Base-by-base conservation (phyloP, 2,329 filamentous ascomycete species). In the Hymenoscyphus fraxineus region DNA sequence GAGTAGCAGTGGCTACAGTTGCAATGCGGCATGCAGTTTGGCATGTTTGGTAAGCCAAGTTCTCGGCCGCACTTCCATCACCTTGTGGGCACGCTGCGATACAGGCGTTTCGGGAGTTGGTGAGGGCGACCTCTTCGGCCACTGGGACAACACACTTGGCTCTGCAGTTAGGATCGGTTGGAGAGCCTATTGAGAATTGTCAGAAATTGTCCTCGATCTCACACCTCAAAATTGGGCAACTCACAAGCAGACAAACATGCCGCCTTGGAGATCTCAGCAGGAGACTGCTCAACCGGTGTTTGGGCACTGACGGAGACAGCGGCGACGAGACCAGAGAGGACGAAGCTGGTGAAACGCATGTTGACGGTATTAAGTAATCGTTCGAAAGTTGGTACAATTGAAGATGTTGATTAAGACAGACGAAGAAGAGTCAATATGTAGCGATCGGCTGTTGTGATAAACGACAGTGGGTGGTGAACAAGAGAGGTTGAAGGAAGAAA, bases 331-430 rank as follows among this genome's bases (percentile, higher is more conserved):
- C 41, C 58, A 31, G 65, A 60, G 22, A 58, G n/a, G 31, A 68
- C 13, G 54, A 65, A 39, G 57, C 63, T 65, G 32, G 58, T 38
- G 65, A 68, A 65, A 64, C 61, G 66, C 66, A 68, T 68, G 61
- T 65, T 65, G 64, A 59, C 27, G 40, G 63, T 62, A 41, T 66
- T 47, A 47, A 47, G 7, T 41, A 22, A 32, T 22, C 32, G 35
- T 35, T 35, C 35, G 35, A 35, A 35, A 10, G 35, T 35, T 35
- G 19, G 38, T 56, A 22, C 27, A 16, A 60, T 40, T 60, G 15
- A 61, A 40, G 47, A n/a, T 13, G 32, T 61, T 39, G 44, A 40
- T 55, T 55, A 61, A 55, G 47, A 55, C 44, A 61, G 59, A 27
- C n/a, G 32, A 32, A 32, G 38, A 60, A 40, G 40, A 61, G 47